Percentiles rank a stretch among this genome's conserved stretches.
Evolutionary conservation across 2,329 filamentous ascomycete species (phyloP).

Genomic region (Fusarium chlamydosporum): DNA sequence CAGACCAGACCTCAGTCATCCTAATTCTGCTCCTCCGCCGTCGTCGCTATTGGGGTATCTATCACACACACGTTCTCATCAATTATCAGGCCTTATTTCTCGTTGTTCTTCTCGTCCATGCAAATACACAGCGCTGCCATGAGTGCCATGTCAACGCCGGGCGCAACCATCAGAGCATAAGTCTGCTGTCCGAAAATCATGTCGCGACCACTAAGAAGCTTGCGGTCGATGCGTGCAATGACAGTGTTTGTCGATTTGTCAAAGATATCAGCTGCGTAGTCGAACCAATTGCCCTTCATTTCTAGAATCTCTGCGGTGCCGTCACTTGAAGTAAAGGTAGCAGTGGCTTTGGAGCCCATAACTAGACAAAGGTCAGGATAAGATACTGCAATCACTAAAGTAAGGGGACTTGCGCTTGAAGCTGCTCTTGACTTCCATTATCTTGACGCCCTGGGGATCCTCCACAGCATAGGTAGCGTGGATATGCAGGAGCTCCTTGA

Average conservation of each 20-base stretch:
- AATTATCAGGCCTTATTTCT: constrained; percentile 21
- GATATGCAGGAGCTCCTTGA: constrained; percentile 66
- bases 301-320: constrained; percentile 62
- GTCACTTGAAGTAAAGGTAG: constrained; percentile 67
- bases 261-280: constrained; percentile 70
- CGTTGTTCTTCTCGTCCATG: constrained; percentile 73
- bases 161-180: constrained; percentile 74
- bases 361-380: constrained; percentile 56
- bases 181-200: constrained; percentile 74
- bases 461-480: constrained; percentile 67
- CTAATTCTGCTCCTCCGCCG: neutral
- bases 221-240: constrained; percentile 72
- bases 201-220: constrained; percentile 70
- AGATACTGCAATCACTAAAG: too few relatives aligned
- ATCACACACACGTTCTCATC: constrained; percentile 1
- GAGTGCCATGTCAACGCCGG: constrained; percentile 75
- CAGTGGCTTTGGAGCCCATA: constrained; percentile 67
- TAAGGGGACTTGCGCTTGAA: constrained; percentile 62
- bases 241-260: constrained; percentile 64
- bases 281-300: constrained; percentile 74
- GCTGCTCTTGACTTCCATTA: constrained; percentile 70
- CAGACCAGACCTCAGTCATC: neutral
- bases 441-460: constrained; percentile 59
- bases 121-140: constrained; percentile 77
- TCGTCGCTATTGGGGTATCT: constrained; percentile 20